phyloP scores from a whole-genome alignment of 2,329 filamentous ascomycete species.

The Fonsecaea multimorphosa region DNA sequence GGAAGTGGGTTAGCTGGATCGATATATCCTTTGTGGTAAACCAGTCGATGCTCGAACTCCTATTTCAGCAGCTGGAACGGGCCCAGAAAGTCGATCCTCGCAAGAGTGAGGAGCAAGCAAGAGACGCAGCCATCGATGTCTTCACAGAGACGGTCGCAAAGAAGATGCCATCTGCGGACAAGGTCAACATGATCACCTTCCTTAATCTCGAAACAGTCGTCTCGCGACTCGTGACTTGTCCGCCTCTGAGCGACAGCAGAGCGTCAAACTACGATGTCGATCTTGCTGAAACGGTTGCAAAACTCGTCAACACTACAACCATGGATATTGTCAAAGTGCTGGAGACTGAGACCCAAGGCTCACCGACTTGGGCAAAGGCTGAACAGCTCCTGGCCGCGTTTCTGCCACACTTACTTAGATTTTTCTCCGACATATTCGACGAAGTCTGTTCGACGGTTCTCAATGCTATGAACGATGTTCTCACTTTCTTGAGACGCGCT shows the following conservation, averaged over 20 bases:
- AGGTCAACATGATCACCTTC: conserved; percentile 91
- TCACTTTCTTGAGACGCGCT: conserved; percentile 87
- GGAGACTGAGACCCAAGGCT: conserved; percentile 68
- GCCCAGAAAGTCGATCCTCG: conserved; percentile 64
- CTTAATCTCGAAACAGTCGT: conserved; percentile 87
- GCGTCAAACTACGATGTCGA: conserved; percentile 93
- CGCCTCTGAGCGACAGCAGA: conserved; percentile 77
- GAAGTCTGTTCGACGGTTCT: conserved; percentile 97
- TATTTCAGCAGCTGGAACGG: conserved; percentile 87
- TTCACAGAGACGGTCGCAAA: conserved; percentile 96
- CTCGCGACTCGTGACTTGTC: conserved; percentile 81
- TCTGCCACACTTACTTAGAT: conserved; percentile 83
- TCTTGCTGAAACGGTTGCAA: conserved; percentile 91
- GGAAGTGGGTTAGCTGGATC: conserved; percentile 98
- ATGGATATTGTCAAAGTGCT: conserved; percentile 86
- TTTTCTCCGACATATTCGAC: conserved; percentile 97
- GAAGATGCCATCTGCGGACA: conserved; percentile 94
- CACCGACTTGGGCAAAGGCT: conserved; percentile 72
- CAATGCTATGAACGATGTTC: conserved; percentile 86
- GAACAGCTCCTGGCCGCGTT: conserved; percentile 84
- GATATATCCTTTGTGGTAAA: conserved; percentile 95
- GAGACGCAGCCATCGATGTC: conserved; percentile 90
- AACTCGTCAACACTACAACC: conserved; percentile 89
- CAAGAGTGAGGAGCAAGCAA: conserved; percentile 79
- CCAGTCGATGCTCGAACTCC: conserved; percentile 79